phyloP scores from a whole-genome alignment of 2,329 filamentous ascomycete species.

The Aspergillus thermomutatus region DNA sequence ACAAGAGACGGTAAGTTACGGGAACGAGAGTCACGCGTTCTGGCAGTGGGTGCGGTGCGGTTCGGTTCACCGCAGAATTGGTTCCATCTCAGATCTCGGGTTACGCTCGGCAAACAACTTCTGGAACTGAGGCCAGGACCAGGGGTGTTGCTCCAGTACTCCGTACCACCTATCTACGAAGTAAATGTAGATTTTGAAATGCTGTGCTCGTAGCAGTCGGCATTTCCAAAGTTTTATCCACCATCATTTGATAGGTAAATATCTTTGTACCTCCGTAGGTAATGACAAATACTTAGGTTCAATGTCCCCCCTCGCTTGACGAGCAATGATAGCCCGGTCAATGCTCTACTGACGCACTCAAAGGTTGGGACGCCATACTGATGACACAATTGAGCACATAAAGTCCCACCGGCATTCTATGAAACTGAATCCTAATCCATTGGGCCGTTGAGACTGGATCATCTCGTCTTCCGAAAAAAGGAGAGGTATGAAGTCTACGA shows the following conservation, averaged over 20 bases:
- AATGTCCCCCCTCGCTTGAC: neutral
- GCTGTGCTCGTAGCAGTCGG: neutral
- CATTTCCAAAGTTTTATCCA: neutral
- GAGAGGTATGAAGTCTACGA: slow-evolving; percentile 4
- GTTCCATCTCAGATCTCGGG: neutral
- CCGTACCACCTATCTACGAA: no score
- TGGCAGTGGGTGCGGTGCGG: neutral
- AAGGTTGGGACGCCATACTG: neutral
- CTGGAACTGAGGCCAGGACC: neutral
- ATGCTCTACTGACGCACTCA: neutral
- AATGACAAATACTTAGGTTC: neutral
- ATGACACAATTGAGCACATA: neutral
- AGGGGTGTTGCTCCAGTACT: neutral
- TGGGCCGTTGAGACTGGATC: neutral
- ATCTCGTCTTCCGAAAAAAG: slow-evolving; percentile 7
- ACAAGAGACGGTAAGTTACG: slow-evolving; percentile 11
- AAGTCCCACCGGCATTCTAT: no score
- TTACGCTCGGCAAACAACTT: slow-evolving; percentile 10
- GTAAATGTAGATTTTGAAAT: neutral
- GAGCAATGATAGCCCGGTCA: neutral
- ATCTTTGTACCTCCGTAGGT: neutral
- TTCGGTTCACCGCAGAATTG: neutral
- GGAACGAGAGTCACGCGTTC: slow-evolving; percentile 3
- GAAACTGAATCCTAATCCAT: neutral
- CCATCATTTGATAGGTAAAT: neutral